Conservation (phyloP, 345 rosid species). For the Arabis hirsuta region DNA sequence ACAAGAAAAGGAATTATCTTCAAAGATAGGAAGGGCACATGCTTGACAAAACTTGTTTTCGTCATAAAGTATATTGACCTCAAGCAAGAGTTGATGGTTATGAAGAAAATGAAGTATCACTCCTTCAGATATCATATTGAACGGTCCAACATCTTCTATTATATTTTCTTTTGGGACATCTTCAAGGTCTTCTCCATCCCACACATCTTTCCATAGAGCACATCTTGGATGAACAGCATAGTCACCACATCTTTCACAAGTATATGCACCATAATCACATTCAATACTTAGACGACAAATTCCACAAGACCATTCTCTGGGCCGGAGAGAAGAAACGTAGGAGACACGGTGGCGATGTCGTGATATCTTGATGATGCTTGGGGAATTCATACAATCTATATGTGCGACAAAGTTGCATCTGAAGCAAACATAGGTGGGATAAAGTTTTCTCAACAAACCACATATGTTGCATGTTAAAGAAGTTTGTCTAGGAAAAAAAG, state of each 20-base stretch:
- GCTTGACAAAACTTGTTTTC: neutral
- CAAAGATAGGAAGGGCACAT: neutral
- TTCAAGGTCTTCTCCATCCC: conserved; percentile 10
- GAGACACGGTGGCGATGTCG: conserved; percentile 13
- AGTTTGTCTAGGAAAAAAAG: neutral
- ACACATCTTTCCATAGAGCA: neutral
- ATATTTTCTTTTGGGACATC: neutral
- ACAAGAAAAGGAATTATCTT: neutral
- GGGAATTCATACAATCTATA: neutral
- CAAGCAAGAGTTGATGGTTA: neutral
- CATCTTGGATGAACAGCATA: conserved; percentile 18
- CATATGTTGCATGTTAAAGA: neutral
- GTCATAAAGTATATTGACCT: neutral
- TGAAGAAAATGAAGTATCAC: conserved; percentile 1
- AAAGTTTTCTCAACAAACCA: neutral
- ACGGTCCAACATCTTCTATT: neutral
- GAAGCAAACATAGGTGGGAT: neutral
- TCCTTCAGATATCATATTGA: neutral
- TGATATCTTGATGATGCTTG: conserved; percentile 18
- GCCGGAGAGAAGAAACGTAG: neutral
- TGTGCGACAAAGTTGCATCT: conserved; percentile 6
- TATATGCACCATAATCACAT: neutral
- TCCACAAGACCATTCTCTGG: neutral
- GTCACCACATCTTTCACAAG: neutral
- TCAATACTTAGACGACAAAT: neutral